Base-by-base conservation (phyloP, 2,329 filamentous ascomycete species). In the Colletotrichum sansevieriae region DNA sequence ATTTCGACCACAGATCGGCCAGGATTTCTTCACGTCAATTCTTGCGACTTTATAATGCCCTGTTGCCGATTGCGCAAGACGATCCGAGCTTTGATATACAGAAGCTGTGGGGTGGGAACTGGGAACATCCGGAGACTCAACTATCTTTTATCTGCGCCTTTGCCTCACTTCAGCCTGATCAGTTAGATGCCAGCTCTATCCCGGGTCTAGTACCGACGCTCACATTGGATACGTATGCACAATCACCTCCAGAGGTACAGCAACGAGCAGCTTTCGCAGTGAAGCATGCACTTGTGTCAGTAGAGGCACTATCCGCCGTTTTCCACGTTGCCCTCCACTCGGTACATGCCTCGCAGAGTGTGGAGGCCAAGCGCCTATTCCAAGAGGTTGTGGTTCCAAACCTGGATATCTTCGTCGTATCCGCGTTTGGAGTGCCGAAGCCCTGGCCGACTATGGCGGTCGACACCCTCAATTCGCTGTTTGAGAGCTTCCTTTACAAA, bases 71-170 rank as follows among this genome's bases (percentile, higher is more conserved):
- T 63, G 92, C 94, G 2, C 82, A 82, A 61, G 83, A 86, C n/a
- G 80, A 83, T 10, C 82, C 86, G 15, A 83, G 83, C 29, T 90
- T 98, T 73, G 93, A 98, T 76, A 91, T 99, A 51, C 94, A 98
- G 77, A 87, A 86, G 44, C 83, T 99, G 22, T 98, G 96, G 95
- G 95, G 95, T 67, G 95, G 95, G 75, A 84, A 88, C 70, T 99
- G 97, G 95, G 89, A 91, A 71, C 89, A 97, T 73, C 88, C 92
- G 13, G 90, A 97, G 71, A 93, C 96, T 0, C 95, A 98, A 72
- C 83, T 99, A 41, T 97, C 95, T n/a, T 98, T 98, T 77, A 88
- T 98, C 62, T 91, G 92, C 71, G 94, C 94, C 18, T 98, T 95
- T 77, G 86, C 95, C 22, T 92, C 92, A 4, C 87, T 95, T 65